Conservation (phyloP, 768 basidiomycete genomes). For the Psilocybe subaeruginosa region DNA sequence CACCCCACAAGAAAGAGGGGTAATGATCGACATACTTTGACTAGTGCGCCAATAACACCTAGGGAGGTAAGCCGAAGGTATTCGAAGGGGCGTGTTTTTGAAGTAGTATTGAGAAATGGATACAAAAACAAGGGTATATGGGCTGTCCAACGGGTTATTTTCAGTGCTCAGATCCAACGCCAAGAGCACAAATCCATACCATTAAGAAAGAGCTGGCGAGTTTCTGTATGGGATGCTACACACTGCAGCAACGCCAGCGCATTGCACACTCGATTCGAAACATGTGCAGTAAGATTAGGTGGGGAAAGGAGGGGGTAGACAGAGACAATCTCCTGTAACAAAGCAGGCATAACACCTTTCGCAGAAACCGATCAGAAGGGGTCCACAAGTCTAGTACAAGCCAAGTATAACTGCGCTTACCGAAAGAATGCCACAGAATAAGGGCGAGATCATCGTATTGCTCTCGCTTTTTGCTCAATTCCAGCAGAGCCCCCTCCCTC, state of each 20-base stretch:
- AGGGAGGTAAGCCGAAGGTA: constrained; percentile 98
- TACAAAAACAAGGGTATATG: constrained; percentile 99
- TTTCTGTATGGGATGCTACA: constrained; percentile 97
- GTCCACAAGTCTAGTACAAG: not conserved
- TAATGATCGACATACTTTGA: constrained; percentile 68
- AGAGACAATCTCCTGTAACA: constrained; percentile 96
- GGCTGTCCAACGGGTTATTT: constrained; percentile 63
- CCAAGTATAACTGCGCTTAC: constrained; percentile 40
- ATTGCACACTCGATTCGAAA: constrained; percentile 98
- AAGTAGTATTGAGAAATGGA: constrained; percentile 98
- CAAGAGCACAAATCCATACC: constrained; percentile 50
- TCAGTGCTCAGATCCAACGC: constrained; percentile 3
- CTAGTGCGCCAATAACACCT: constrained; percentile 98
- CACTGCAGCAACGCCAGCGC: constrained; percentile 97
- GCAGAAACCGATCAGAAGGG: not conserved
- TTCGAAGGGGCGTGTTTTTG: constrained; percentile 99
- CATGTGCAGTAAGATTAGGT: constrained; percentile 94
- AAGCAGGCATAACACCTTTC: constrained; percentile 94
- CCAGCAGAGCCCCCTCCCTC: constrained; percentile 90
- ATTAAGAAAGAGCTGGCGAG: constrained; percentile 91
- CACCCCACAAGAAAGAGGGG: not conserved
- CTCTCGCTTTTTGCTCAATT: constrained; percentile 98
- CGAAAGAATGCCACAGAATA: constrained; percentile 98
- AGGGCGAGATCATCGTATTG: constrained; percentile 98
- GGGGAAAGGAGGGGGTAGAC: constrained; percentile 97